Evolutionary conservation across 257 asterid genomes (phyloP).

Genomic region (Scutellaria minor): DNA sequence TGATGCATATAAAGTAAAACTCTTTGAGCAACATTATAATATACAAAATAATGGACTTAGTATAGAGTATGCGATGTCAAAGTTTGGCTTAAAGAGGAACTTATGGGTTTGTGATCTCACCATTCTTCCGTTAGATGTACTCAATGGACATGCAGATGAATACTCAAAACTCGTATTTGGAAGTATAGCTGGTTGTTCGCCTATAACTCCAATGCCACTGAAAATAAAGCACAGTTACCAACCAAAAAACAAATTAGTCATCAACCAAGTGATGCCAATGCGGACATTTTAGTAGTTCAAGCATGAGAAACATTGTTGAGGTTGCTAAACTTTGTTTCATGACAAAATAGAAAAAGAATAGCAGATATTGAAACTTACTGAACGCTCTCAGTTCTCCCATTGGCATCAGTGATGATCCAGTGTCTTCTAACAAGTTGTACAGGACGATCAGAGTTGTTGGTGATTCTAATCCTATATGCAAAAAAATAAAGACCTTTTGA

Average conservation of each 20-base stretch:
- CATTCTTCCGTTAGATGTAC: slow-evolving; percentile 73
- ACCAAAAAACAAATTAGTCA: background rate
- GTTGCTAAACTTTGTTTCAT: slow-evolving; percentile 2
- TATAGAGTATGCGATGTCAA: background rate
- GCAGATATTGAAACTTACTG: slow-evolving; percentile 53
- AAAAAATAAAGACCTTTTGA: slow-evolving; percentile 75
- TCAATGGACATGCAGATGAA: slow-evolving; percentile 79
- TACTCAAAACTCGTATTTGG: slow-evolving; percentile 71
- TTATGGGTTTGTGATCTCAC: slow-evolving; percentile 42
- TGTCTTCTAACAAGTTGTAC: slow-evolving; percentile 92
- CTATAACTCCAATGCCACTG: slow-evolving; percentile 80
- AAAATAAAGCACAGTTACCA: slow-evolving; percentile 15
- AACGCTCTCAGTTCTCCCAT: slow-evolving; percentile 62
- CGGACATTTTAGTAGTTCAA: background rate
- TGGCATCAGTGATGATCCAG: slow-evolving; percentile 89
- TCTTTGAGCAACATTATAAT: slow-evolving; percentile 1
- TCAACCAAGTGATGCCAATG: background rate
- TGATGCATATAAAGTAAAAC: background rate
- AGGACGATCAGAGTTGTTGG: slow-evolving; percentile 83
- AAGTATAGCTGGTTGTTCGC: slow-evolving; percentile 81
- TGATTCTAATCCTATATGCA: slow-evolving; percentile 85
- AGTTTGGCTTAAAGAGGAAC: background rate
- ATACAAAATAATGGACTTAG: background rate
- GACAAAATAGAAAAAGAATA: background rate
- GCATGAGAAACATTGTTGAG: background rate